Base-by-base conservation (phyloP, 2,329 filamentous ascomycete species). In the Epichloe typhina region DNA sequence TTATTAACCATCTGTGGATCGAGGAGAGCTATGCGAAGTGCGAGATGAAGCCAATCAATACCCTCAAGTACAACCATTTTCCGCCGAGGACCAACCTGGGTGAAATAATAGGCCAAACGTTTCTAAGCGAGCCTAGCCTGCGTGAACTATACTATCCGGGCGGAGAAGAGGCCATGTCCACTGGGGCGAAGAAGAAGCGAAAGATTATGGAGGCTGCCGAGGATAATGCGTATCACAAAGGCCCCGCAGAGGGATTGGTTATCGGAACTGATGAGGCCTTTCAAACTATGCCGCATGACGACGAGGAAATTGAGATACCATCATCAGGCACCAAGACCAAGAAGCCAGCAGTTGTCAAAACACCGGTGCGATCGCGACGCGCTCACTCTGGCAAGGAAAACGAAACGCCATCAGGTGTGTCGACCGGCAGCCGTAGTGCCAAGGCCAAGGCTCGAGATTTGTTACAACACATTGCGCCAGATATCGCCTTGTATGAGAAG, bases 1-100 rank as follows among this genome's bases (percentile, higher is more conserved):
- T 95, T 59, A 73, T 95, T 59, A 98, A 97, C 64, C 93, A 98
- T 64, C 75, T 98, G 1, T 98, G 93, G 93, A 77, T 98, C 44
- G 93, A 98, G 66, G 93, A 98, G 62, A 94, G 89, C 66, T 98
- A 97, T 62, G 88, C 91, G 2, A 88, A 86, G 63, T 95, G 89
- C 71, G 77, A 86, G 61, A 72, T 84, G 52, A 84, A 88, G 63
- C 79, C 80, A 0, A 70, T 90, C 21, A 84, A 85, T 4, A 79
- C 86, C 48, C 73, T 77, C 8, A 83, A 84, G 55, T 98, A 95
- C 63, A 88, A 79, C 1, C 83, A 89, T 62, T 98, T 97, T 57
- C 93, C 93, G 15, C 76, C 78, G 11, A 79, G 89, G 51, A 97
- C 91, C 2, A 97, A 98, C 63, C 75, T 98, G 5, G 86, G 89